Evolutionary conservation across 108 stramenopile species (phyloP).

Genomic region (Cyclotella sp.): DNA sequence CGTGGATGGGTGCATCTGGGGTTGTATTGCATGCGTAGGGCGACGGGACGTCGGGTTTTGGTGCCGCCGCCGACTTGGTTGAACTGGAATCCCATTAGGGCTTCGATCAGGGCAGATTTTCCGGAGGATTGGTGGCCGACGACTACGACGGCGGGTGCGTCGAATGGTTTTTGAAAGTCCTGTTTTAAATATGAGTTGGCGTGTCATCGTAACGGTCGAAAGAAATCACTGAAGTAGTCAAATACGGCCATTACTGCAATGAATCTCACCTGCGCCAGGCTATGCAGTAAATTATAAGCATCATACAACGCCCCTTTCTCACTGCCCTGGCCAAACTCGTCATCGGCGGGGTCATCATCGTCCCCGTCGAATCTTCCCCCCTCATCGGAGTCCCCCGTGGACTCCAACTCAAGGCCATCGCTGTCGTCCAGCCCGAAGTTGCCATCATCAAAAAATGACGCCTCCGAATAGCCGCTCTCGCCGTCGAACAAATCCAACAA

Average conservation of each 20-base stretch:
- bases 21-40: slow-evolving; percentile 96
- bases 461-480: background rate
- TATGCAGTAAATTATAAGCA: slow-evolving; percentile 92
- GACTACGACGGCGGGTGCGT: slow-evolving; percentile 94
- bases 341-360: slow-evolving; percentile 23
- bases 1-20: slow-evolving; percentile 80
- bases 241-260: slow-evolving; percentile 2
- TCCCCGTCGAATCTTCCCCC: slow-evolving; percentile 23
- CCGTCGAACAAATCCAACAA: slow-evolving; percentile 40
- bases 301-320: slow-evolving; percentile 83
- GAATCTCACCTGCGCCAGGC: slow-evolving; percentile 83
- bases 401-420: slow-evolving; percentile 19
- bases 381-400: slow-evolving; percentile 17
- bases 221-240: background rate
- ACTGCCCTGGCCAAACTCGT: slow-evolving; percentile 56
- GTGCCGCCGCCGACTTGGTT: slow-evolving; percentile 96
- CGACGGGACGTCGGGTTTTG: slow-evolving; percentile 90
- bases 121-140: slow-evolving; percentile 94
- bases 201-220: background rate
- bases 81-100: slow-evolving; percentile 96
- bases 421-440: slow-evolving; percentile 4
- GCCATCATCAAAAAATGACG: slow-evolving; percentile 37
- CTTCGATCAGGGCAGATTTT: slow-evolving; percentile 94
- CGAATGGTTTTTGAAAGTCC: slow-evolving; percentile 95
- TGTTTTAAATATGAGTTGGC: slow-evolving; percentile 24